Conservation (phyloP, 331 rosid species). For the Cydonia oblonga region DNA sequence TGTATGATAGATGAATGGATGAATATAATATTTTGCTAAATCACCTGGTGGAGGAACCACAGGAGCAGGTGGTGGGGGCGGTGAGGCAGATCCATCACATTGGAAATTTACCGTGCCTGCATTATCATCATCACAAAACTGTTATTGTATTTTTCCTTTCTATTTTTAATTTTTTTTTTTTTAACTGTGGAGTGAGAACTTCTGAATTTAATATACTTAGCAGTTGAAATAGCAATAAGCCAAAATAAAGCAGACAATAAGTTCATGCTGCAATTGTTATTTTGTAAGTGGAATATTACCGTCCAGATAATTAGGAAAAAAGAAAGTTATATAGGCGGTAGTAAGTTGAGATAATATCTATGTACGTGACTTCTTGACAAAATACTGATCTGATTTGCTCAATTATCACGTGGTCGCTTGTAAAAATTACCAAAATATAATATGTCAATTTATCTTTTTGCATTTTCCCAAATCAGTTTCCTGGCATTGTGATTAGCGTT, state of each 20-base stretch:
- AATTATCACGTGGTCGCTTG: not conserved
- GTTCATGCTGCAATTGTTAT: not conserved
- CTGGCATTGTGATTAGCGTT: not conserved
- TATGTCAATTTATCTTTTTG: not conserved
- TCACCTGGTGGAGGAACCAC: not conserved
- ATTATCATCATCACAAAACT: not conserved
- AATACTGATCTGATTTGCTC: too few relatives aligned
- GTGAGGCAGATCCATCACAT: slow-evolving; percentile 18
- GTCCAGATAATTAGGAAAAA: not conserved
- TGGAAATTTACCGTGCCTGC: slow-evolving; percentile 45
- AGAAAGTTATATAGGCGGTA: not conserved
- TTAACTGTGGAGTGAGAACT: not conserved
- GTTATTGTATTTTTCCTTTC: not conserved
- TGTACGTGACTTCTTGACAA: not conserved
- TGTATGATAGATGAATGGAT: not conserved
- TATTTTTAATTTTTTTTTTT: not conserved
- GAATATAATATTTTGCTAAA: not conserved
- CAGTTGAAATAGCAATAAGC: not conserved
- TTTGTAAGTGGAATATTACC: not conserved
- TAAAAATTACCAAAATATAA: not conserved
- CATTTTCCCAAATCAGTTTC: not conserved
- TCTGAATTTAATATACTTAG: not conserved
- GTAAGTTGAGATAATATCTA: not conserved
- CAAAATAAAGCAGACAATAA: not conserved
- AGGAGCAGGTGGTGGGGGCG: not conserved